Evolutionary conservation across 129 eudicot genomes (phyloP), one percentile per base, ranked within the genome.

Genomic region (Pittosporum tobira): DNA sequence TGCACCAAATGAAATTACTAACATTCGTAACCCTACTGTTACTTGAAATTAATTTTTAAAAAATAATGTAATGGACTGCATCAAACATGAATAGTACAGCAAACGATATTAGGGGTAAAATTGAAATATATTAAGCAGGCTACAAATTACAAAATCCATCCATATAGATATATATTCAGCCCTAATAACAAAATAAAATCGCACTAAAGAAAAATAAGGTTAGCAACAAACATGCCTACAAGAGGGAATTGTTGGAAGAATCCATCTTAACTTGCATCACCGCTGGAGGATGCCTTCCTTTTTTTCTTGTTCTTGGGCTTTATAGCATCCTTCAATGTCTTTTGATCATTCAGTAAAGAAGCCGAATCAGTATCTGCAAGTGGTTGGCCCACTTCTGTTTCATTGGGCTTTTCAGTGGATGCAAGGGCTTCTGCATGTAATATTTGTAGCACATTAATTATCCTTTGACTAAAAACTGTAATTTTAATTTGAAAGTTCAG

Each of bases 271-370:
- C 67, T 67, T 26, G 53, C 27, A 58, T 15, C 36, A 27, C 14
- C 15, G 4, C 24, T 61, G 59, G 79, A 67, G 15, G 85, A 56
- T 19, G 56, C 51, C 68, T 84, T 88, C 78, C 75, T 82, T 68
- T 63, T 90, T 64, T 96, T 75, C 67, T 79, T 86, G 79, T 83
- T 78, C 73, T 69, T 91, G 5, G 94, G 94, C 71, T 91, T 91
- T 65, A 91, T 88, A 27, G 98, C 96, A 76, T 91, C 95, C 66
- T 63, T 61, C 53, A 91, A 57, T 1, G 94, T 76, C 80, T 73
- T 80, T 2, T 70, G 37, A 20, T 56, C 79, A 23, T 26, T 51
- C 16, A 60, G 57, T 48, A 75, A 59, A 47, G 76, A 47, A 22
- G 48, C 31, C 21, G 73, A 62, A 55, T 43, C 67, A 44, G 43